Percentiles rank a stretch among this genome's conserved stretches.
Evolutionary conservation across 2,329 filamentous ascomycete genomes (phyloP).

Genomic region (Clonostachys sp.): DNA sequence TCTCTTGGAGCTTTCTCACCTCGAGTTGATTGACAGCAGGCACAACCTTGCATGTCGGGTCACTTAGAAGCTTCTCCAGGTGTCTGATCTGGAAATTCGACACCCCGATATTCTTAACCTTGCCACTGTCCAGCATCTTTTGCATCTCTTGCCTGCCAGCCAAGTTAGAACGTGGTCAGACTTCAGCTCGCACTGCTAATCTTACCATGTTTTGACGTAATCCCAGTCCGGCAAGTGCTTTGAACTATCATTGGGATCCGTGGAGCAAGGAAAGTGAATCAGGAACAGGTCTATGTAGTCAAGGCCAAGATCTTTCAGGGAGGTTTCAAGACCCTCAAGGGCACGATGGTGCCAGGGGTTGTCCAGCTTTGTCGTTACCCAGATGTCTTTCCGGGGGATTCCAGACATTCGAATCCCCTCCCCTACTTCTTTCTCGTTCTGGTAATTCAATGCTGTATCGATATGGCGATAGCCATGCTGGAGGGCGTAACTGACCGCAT

Average conservation of each 20-base stretch:
- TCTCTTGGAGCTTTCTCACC: slow-evolving; percentile 2
- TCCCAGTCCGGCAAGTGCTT: slow-evolving; percentile 10
- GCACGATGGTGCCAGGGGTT: slow-evolving; percentile 20
- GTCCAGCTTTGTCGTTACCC: slow-evolving; percentile 22
- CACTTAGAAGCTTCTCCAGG: slow-evolving; percentile 41
- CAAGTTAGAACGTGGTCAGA: slow-evolving; percentile 17
- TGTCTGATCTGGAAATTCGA: slow-evolving; percentile 23
- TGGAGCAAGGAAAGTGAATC: slow-evolving; percentile 20
- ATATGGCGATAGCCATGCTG: slow-evolving; percentile 20
- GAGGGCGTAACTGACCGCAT: slow-evolving; percentile 17
- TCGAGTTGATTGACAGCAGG: slow-evolving; percentile 25
- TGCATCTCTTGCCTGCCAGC: slow-evolving; percentile 15
- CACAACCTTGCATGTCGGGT: slow-evolving; percentile 62
- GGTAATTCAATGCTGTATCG: slow-evolving; percentile 19
- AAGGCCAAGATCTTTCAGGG: slow-evolving; percentile 16
- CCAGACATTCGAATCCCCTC: slow-evolving; percentile 21
- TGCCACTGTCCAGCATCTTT: slow-evolving; percentile 24
- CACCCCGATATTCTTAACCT: slow-evolving; percentile 19
- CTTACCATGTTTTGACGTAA: slow-evolving; percentile 15
- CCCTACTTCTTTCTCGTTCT: slow-evolving; percentile 19
- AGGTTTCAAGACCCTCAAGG: slow-evolving; percentile 14
- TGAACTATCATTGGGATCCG: slow-evolving; percentile 10
- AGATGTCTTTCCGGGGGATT: slow-evolving; percentile 22
- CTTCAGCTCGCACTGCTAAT: slow-evolving; percentile 30
- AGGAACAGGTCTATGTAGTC: slow-evolving; percentile 24